Conservation (phyloP, 169 alveolate species). For the Fabrea salina region DNA sequence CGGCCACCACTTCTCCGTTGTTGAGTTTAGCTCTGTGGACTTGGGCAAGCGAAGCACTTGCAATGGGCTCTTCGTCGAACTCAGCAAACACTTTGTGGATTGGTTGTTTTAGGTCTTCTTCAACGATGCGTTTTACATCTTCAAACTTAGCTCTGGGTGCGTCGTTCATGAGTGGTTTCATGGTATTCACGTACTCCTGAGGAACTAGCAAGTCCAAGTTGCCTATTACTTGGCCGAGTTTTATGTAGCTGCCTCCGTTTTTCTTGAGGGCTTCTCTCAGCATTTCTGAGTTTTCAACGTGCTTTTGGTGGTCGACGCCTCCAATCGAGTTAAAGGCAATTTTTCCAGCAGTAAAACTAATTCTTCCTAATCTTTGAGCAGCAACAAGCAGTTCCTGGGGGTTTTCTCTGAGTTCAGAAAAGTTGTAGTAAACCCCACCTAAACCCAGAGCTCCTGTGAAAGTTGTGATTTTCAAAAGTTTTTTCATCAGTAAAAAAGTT, state of each 20-base stretch:
- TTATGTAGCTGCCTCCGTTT: constrained; percentile 72
- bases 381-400: background rate
- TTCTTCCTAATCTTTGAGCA: background rate
- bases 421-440: background rate
- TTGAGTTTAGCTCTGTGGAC: constrained; percentile 72
- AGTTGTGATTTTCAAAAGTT: background rate
- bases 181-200: constrained; percentile 57
- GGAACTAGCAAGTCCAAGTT: constrained; percentile 62
- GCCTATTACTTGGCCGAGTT: constrained; percentile 68
- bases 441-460: background rate
- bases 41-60: constrained; percentile 79
- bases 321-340: background rate
- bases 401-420: constrained; percentile 12
- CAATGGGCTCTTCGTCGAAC: constrained; percentile 70
- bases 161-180: constrained; percentile 53
- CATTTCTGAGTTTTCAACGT: background rate
- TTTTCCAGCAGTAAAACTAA: background rate
- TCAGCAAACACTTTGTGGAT: constrained; percentile 52
- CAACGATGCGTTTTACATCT: constrained; percentile 54
- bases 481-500: too few species aligned
- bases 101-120: constrained; percentile 45
- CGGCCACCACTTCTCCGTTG: constrained; percentile 71
- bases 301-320: background rate
- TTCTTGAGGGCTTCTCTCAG: background rate
- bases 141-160: constrained; percentile 52